These are phyloP conservation scores for Kuraishia cidri DNA, from an alignment of 805 yeast genomes.

Conservation along the genomic window DNA sequence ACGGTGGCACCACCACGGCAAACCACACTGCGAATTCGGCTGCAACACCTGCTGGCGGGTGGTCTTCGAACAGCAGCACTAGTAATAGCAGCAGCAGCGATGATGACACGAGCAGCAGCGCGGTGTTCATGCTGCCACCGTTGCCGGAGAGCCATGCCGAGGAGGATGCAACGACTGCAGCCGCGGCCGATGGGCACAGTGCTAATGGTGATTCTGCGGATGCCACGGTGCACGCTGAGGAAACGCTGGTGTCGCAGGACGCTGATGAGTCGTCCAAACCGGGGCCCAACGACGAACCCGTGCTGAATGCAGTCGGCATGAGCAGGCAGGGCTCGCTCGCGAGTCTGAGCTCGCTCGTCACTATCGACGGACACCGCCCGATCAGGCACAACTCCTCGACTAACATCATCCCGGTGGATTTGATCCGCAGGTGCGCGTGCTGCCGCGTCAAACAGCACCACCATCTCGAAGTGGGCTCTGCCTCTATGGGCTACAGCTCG, in stretches of 20 bases:
- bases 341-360: conserved; percentile 1
- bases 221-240: neutral
- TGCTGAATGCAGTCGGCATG: neutral
- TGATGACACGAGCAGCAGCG: too few species aligned
- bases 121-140: neutral
- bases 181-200: neutral
- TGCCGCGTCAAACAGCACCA: conserved; percentile 2
- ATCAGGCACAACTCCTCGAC: neutral
- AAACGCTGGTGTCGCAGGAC: neutral
- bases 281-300: neutral
- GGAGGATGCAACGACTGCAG: neutral
- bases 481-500: neutral
- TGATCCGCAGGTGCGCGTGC: neutral
- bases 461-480: conserved; percentile 2
- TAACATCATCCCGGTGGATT: conserved; percentile 1
- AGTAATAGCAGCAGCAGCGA: too few species aligned
- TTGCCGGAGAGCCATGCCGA: neutral
- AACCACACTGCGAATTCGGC: neutral
- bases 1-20: neutral
- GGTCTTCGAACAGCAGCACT: too few species aligned
- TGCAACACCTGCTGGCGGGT: neutral
- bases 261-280: neutral
- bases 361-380: neutral
- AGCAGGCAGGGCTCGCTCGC: neutral
- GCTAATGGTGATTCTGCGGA: too few species aligned